Base-by-base conservation (phyloP, 305 asterid genomes). In the Solanum hybrid region DNA sequence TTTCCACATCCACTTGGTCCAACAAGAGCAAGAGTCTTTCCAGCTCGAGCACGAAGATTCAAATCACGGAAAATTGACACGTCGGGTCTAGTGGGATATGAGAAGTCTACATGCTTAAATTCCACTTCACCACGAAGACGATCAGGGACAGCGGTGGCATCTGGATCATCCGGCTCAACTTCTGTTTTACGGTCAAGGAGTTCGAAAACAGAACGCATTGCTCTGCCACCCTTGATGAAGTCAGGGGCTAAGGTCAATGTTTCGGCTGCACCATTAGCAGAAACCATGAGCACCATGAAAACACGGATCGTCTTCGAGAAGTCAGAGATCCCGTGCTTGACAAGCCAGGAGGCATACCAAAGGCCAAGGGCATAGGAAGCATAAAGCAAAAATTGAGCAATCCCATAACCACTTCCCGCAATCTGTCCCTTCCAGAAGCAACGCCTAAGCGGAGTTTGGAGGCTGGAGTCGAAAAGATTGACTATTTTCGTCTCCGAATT, bases 401-500 rank as follows among this genome's bases (percentile, higher is more conserved):
- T 93, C 1, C 99, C 99, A 26, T 94, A 98, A 14, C 98, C 99
- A 79, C 97, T 95, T 80, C 99, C 99, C 1, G 99, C 99, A 26
- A 98, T 96, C 91, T 98, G 99, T 36, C 99, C 99, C 89, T 97
- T 98, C 99, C 99, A 98, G 92, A 98, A 98, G 94, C 99, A 96
- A 7, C 98, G 97, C 16, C 94, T 93, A 27, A 98, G 91, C 0
- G 99, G 99, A 34, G 88, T 75, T 14, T 91, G 91, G 36, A 98
- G 99, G 91, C 95, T 95, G 35, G 94, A 66, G 14, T 94, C 91
- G 90, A 96, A 98, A 34, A 98, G 98, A 71, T 94, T 93, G 8
- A 95, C 97, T 6, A 98, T 96, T 90, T 94, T 97, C 7, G 94
- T 85, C 46, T 98, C 99, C 0, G 99, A 98, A 86, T 98, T 98